Evolutionary conservation across 192 early-diverging fungal genomes (phyloP).

Genomic region (Gryganskiella cystojenkinii): DNA sequence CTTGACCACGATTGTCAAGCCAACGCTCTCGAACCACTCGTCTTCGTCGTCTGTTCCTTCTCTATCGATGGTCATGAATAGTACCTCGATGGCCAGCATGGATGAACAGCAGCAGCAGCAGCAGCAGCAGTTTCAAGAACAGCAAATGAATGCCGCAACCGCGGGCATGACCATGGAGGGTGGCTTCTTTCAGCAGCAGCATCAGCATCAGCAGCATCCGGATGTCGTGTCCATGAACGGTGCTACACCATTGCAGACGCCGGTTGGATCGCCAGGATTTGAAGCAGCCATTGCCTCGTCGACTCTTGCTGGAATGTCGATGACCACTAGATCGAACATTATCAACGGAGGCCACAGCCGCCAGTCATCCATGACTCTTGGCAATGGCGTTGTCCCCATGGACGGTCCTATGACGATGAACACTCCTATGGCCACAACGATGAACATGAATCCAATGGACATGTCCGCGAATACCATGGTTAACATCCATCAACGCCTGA

Average conservation of each 20-base stretch:
- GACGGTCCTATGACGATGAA: constrained; percentile 9
- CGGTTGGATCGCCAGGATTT: too few relatives aligned
- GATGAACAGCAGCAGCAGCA: constrained; percentile 26
- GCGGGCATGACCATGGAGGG: neutral
- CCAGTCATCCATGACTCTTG: neutral
- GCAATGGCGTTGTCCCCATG: neutral
- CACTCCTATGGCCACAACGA: constrained; percentile 4
- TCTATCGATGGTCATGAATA: constrained; percentile 39
- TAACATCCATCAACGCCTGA: too few relatives aligned
- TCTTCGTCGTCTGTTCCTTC: constrained; percentile 41
- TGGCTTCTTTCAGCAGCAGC: too few relatives aligned
- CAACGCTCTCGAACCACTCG: constrained; percentile 31
- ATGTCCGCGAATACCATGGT: too few relatives aligned
- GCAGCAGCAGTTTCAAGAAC: neutral
- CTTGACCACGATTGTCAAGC: constrained; percentile 21
- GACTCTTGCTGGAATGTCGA: too few relatives aligned
- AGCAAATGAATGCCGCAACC: neutral
- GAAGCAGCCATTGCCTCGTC: too few relatives aligned
- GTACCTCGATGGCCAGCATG: constrained; percentile 10
- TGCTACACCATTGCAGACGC: too few relatives aligned
- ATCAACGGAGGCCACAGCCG: too few relatives aligned
- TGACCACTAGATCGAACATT: too few relatives aligned
- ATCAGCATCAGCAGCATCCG: too few relatives aligned
- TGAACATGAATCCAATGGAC: neutral
- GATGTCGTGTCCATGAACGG: too few relatives aligned